A percentile compares a stretch with the other conserved stretches of the same genome.
phyloP scores from a whole-genome alignment of 768 basidiomycete species.

The Suillus luteus region DNA sequence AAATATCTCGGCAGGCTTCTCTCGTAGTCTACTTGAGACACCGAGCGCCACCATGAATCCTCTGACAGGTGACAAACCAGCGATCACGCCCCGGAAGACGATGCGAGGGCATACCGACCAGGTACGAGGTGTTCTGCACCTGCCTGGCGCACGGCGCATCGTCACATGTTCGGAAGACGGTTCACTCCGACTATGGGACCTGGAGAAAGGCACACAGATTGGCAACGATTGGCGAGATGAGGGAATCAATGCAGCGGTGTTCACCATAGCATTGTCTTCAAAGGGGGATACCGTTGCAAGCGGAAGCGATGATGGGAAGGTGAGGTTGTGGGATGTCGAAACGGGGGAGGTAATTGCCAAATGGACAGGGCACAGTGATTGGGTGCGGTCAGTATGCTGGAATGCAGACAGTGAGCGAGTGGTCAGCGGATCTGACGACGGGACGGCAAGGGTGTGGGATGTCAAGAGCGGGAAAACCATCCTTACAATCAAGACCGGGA shows the following conservation, averaged over 20 bases:
- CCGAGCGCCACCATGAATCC: background rate
- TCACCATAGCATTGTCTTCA: background rate
- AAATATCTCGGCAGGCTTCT: background rate
- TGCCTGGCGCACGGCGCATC: background rate
- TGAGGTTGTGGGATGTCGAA: slow-evolving; percentile 2
- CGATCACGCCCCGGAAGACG: background rate
- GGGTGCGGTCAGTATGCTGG: background rate
- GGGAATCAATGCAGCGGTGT: background rate
- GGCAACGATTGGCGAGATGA: background rate
- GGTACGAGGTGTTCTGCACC: background rate
- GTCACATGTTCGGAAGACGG: background rate
- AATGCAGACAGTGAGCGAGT: slow-evolving; percentile 15
- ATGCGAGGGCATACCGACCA: background rate
- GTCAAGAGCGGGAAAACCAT: slow-evolving; percentile 27
- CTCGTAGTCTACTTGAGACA: background rate
- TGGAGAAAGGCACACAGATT: background rate
- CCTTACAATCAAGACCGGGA: background rate
- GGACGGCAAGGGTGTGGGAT: slow-evolving; percentile 9
- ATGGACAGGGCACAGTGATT: background rate
- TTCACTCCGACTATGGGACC: background rate
- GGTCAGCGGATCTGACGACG: slow-evolving; percentile 17
- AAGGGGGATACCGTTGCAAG: background rate
- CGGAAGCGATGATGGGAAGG: background rate
- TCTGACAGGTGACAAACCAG: background rate
- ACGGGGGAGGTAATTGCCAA: background rate